phyloP scores from a whole-genome alignment of 1,284 basidiomycete genomes.

The Trichosporon sp. region DNA sequence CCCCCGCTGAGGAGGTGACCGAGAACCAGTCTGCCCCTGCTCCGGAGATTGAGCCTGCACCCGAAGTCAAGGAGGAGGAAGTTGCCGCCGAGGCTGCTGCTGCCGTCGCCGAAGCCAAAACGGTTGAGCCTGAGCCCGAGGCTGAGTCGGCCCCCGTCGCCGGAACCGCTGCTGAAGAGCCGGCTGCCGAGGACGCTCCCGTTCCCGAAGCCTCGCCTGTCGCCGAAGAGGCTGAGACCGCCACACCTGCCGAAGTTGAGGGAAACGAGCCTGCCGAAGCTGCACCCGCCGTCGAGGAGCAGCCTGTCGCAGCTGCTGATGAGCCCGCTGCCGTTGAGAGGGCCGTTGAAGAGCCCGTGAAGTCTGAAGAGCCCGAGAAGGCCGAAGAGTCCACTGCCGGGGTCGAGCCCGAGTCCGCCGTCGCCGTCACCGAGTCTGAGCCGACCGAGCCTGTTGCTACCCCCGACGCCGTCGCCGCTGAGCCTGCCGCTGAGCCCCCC shows the following conservation, averaged over 20 bases:
- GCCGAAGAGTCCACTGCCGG: background rate
- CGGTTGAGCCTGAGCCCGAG: background rate
- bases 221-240: background rate
- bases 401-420: background rate
- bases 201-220: background rate
- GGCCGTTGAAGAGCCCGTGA: background rate
- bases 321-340: background rate
- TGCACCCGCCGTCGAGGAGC: background rate
- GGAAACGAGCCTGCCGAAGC: too few relatives aligned
- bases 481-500: background rate
- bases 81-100: background rate
- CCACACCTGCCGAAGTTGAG: background rate
- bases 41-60: background rate
- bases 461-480: too few relatives aligned
- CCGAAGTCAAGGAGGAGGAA: background rate
- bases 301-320: background rate
- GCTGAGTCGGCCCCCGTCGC: background rate
- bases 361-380: background rate
- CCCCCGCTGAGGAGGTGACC: background rate
- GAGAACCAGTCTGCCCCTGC: background rate
- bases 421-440: background rate
- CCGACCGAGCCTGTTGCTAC: too few relatives aligned
- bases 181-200: background rate
- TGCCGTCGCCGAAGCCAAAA: background rate
- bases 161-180: background rate